Base-by-base conservation (phyloP, 768 basidiomycete genomes). In the Kwoniella bestiolae region DNA sequence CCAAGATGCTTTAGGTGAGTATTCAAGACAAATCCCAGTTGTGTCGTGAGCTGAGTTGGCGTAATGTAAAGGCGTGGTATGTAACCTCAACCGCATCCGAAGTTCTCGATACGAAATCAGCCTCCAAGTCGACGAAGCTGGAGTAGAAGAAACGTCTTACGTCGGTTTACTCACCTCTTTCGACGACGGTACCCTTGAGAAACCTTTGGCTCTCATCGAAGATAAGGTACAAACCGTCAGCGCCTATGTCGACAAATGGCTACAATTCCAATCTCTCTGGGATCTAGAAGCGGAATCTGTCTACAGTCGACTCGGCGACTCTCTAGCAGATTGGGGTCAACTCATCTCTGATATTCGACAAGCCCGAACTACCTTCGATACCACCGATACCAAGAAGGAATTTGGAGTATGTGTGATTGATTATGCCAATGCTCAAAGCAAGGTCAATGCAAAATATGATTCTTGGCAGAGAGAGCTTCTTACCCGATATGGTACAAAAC, bases 241-340 rank as follows among this genome's bases (percentile, higher is more conserved):
- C 72, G 89, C 90, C 50, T 99, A 99, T 81, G 93, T 97, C 55
- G 91, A 86, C 65, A 96, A 96, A 83, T 99, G 96, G 96, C 86
- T 98, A 0, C 94, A 95, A 76, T 98, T 99, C 86, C 96, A 98
- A 82, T 95, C 95, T 0, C 85, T 98, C 0, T 98, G 95, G 96
- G 96, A 99, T 79, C 87, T 98, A 45, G 94, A 98, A 82, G 87
- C 94, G 29, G 95, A 98, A 85, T 90, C 91, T 77, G 94, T 99
- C 35, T 98, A 96, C 85, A 56, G 62, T 52, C 90, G 91, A 0
- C 89, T 99, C 6, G 96, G 96, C 8, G 95, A 99, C 81, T 91
- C 91, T 12, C 87, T 99, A 25, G 87, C 87, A 2, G 85, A 90
- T 80, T 99, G 96, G 96, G 93, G 96, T 77, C 91, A 95, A 72